These are phyloP conservation scores for Setomelanomma holmii DNA, from an alignment of 2,329 filamentous ascomycete genomes.

Conservation along the genomic window DNA sequence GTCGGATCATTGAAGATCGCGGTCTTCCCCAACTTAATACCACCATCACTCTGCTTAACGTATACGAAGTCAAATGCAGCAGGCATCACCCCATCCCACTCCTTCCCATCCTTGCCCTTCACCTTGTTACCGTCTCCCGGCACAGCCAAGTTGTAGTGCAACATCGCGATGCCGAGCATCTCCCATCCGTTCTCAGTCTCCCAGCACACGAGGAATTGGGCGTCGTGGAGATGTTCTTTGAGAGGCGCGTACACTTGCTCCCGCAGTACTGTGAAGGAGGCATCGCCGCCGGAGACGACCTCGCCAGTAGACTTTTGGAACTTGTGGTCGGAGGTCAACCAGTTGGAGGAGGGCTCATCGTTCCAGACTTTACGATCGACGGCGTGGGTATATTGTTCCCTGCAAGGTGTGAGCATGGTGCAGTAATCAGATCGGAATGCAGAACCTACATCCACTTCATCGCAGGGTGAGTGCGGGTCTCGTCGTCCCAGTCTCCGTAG, in stretches of 20 bases:
- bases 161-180: slow-evolving; percentile 13
- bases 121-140: slow-evolving; percentile 10
- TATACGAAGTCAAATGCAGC: slow-evolving; percentile 16
- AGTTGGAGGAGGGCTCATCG: slow-evolving; percentile 1
- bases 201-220: slow-evolving; percentile 10
- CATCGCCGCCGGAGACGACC: slow-evolving; percentile 7
- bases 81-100: slow-evolving; percentile 17
- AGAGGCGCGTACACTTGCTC: slow-evolving; percentile 19
- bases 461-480: slow-evolving; percentile 14
- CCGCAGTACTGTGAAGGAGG: slow-evolving; percentile 1
- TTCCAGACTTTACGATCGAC: slow-evolving; percentile 13
- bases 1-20: slow-evolving; percentile 15
- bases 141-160: slow-evolving; percentile 13
- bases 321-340: slow-evolving; percentile 6
- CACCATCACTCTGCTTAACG: slow-evolving; percentile 3
- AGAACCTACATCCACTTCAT: slow-evolving; percentile 21
- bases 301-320: slow-evolving; percentile 14
- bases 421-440: not conserved
- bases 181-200: slow-evolving; percentile 16
- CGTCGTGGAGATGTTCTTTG: slow-evolving; percentile 6
- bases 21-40: slow-evolving; percentile 8
- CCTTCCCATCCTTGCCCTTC: slow-evolving; percentile 8
- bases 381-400: slow-evolving; percentile 15
- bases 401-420: not conserved
- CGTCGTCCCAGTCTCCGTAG: slow-evolving; percentile 13